These are phyloP conservation scores for Rheum nobile DNA, from an alignment of 148 eudicot genomes.

Conservation along the genomic window DNA sequence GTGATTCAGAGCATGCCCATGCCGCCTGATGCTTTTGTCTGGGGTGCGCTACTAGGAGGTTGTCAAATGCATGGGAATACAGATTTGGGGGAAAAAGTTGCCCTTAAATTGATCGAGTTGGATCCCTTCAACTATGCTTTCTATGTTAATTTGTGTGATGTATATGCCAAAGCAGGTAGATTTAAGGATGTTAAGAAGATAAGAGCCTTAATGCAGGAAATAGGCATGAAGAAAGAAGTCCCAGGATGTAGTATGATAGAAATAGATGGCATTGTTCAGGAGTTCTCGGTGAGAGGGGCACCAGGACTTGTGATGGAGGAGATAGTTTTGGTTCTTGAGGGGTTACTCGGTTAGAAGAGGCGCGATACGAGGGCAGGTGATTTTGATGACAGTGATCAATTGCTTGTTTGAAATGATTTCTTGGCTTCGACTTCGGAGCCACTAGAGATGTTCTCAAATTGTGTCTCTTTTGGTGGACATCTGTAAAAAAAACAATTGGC, in stretches of 20 bases:
- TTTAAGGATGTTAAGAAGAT: constrained; percentile 39
- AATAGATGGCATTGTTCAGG: constrained; percentile 46
- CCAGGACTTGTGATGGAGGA: constrained; percentile 31
- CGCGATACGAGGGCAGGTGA: neutral
- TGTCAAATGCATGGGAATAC: constrained; percentile 61
- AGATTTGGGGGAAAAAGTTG: constrained; percentile 61
- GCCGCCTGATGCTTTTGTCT: constrained; percentile 62
- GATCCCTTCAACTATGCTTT: constrained; percentile 61
- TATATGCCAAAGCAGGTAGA: constrained; percentile 56
- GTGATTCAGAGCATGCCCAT: constrained; percentile 50
- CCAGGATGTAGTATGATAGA: constrained; percentile 65
- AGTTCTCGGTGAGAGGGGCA: constrained; percentile 65
- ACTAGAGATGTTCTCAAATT: neutral
- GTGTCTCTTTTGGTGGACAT: neutral
- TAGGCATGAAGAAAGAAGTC: constrained; percentile 37
- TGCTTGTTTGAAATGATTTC: neutral
- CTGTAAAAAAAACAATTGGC: neutral
- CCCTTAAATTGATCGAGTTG: constrained; percentile 38
- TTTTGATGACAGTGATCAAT: neutral
- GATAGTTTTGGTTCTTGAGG: constrained; percentile 20
- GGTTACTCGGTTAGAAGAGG: constrained; percentile 28
- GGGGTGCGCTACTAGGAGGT: constrained; percentile 76
- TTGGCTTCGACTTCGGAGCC: neutral
- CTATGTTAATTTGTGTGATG: constrained; percentile 45
- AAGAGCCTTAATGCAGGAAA: constrained; percentile 48